Evolutionary conservation across 116 monocot species (phyloP).

Genomic region (Trichopus zeylanicus): DNA sequence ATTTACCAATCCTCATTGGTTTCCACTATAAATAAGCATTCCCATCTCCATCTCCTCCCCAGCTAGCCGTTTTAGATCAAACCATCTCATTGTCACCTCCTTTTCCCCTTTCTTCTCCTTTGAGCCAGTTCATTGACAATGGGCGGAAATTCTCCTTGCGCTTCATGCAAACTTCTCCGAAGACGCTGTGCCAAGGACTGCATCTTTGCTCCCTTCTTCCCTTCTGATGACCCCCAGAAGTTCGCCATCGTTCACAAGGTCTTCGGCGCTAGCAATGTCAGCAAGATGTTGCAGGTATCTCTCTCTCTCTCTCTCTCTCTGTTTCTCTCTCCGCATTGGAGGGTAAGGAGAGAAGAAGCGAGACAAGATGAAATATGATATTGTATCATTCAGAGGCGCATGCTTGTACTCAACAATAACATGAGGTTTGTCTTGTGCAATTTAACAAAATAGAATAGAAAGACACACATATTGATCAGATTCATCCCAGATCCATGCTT

Average conservation of each 20-base stretch:
- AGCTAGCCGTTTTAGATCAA: background rate
- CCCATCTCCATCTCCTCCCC: background rate
- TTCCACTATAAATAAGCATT: conserved; percentile 23
- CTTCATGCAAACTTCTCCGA: conserved; percentile 88
- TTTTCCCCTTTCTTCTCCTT: background rate
- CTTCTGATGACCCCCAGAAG: conserved; percentile 89
- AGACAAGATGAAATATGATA: too few species aligned
- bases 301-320: conserved; percentile 3
- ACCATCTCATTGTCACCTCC: background rate
- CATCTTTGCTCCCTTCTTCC: conserved; percentile 94
- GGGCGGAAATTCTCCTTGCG: conserved; percentile 85
- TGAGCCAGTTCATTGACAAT: conserved; percentile 8
- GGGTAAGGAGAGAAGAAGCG: too few species aligned
- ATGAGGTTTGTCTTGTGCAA: too few species aligned
- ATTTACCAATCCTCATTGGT: background rate
- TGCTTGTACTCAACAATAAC: too few species aligned
- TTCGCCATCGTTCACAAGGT: conserved; percentile 96
- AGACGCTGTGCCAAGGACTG: conserved; percentile 87
- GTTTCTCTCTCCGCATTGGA: too few species aligned
- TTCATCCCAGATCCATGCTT: too few species aligned
- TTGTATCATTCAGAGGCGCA: too few species aligned
- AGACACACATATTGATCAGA: too few species aligned
- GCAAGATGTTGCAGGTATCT: conserved; percentile 90
- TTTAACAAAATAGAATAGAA: too few species aligned
- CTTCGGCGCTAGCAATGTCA: conserved; percentile 87